Conservation (phyloP, 352 stramenopile species). For the Albugo laibachii region DNA sequence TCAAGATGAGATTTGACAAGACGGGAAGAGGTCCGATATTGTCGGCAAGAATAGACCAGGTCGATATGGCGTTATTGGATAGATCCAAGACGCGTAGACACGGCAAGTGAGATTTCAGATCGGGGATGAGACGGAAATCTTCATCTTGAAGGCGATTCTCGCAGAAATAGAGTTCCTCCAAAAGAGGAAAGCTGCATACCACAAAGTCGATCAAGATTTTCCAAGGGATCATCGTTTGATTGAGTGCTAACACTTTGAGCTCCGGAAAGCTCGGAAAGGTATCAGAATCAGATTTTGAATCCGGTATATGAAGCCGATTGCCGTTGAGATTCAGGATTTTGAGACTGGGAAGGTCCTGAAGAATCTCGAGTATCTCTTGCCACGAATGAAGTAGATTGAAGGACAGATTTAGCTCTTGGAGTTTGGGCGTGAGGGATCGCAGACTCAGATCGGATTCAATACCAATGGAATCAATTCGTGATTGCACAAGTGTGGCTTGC, state of each 20-base stretch:
- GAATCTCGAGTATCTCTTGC: slow-evolving; percentile 21
- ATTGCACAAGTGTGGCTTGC: slow-evolving; percentile 52
- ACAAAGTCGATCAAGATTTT: slow-evolving; percentile 15
- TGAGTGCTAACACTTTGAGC: slow-evolving; percentile 45
- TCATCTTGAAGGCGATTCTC: slow-evolving; percentile 30
- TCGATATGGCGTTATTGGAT: slow-evolving; percentile 29
- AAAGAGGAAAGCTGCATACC: slow-evolving; percentile 24
- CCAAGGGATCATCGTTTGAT: slow-evolving; percentile 33
- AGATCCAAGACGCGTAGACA: slow-evolving; percentile 34
- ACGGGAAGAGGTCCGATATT: slow-evolving; percentile 19
- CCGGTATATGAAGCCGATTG: slow-evolving; percentile 26
- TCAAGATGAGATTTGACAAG: slow-evolving; percentile 43
- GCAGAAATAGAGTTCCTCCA: slow-evolving; percentile 33
- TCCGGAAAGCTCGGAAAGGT: slow-evolving; percentile 11
- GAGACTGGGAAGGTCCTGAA: slow-evolving; percentile 29
- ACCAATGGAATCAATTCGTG: slow-evolving; percentile 27
- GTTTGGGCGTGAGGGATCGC: slow-evolving; percentile 16
- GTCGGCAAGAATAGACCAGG: slow-evolving; percentile 23
- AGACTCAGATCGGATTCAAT: slow-evolving; percentile 11
- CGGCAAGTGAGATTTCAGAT: slow-evolving; percentile 1
- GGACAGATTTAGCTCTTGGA: slow-evolving; percentile 55
- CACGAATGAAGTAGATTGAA: slow-evolving; percentile 51
- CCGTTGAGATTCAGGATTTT: slow-evolving; percentile 54
- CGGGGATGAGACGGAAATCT: slow-evolving; percentile 11
- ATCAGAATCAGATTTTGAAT: not conserved